A percentile compares a stretch with the other conserved stretches of the same genome.
These are phyloP conservation scores for Avena eriantha DNA, from an alignment of 176 grass and related monocot genomes.

Conservation along the genomic window DNA sequence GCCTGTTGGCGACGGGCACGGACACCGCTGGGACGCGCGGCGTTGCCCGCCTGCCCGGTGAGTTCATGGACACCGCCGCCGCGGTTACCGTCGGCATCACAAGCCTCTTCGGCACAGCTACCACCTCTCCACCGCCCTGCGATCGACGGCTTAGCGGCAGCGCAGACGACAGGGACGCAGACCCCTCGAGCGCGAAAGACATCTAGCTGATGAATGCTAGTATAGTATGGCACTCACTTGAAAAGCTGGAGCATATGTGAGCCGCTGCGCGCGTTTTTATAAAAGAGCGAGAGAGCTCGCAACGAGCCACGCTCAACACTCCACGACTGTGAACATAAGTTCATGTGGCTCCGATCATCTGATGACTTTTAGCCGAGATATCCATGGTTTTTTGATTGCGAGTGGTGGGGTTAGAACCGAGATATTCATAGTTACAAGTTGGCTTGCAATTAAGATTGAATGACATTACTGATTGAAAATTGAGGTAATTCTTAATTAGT, in stretches of 20 bases:
- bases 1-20: neutral
- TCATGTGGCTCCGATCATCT: too few relatives aligned
- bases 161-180: neutral
- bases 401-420: too few relatives aligned
- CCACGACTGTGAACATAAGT: neutral
- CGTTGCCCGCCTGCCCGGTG: neutral
- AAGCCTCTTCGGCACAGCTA: neutral
- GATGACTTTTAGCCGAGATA: neutral
- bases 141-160: neutral
- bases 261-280: neutral
- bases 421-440: too few relatives aligned
- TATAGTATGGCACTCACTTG: neutral
- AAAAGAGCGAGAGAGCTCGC: neutral
- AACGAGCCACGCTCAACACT: neutral
- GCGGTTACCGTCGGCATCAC: neutral
- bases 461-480: too few relatives aligned
- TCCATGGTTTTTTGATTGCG: too few relatives aligned
- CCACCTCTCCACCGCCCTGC: neutral
- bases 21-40: neutral
- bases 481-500: too few relatives aligned
- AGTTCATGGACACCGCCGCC: neutral
- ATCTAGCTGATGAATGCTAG: slow-evolving; percentile 1
- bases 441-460: too few relatives aligned
- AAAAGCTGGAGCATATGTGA: neutral
- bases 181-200: slow-evolving; percentile 22